Evolutionary conservation across 768 basidiomycete species (phyloP), one percentile per base, ranked within the genome.

Genomic region (Lentinula aciculospora): DNA sequence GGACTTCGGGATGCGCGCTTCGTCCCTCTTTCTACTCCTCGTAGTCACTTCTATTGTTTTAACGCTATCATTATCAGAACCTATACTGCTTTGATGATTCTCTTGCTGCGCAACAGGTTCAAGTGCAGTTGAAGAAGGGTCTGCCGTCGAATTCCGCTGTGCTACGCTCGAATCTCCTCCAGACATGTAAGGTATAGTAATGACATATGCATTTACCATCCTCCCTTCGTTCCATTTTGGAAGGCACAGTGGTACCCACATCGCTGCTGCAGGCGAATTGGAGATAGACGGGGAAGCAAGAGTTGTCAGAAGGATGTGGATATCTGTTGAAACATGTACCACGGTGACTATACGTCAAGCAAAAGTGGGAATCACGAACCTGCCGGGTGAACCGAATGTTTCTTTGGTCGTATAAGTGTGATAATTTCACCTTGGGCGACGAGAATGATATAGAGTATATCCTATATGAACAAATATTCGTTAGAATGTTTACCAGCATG

Each of bases 181-280:
- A 39, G 4, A 12, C 8, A 39, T 25, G 17, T 29, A 44, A 10
- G 54, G 42, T 81, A 77, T 27, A 88, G 68, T 68, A 89, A 83
- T 81, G 42, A 98, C 81, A 64, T 95, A 97, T 12, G 92, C 89
- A 68, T 99, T 93, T 27, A 96, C 85, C 70, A 98, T 98, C 1
- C 88, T 88, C 4, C 84, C 73, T 0, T 92, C 77, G 66, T 98
- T 93, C 76, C 92, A 98, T 69, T 94, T 94, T 0, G 97, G 96
- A 3, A 99, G 81, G 68, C 97, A 98, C 47, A 99, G 82, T 2
- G 97, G 97, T 7, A 98, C 81, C 93, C 94, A 99, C 5, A 89
- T 88, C 13, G 94, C 89, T 6, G 93, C 77, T 5, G 86, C 88
- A 8, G 86, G 85, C 2, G 86, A 89, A 67, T 85, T 89, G 59